A percentile compares a stretch with the other conserved stretches of the same genome.
phyloP scores from a whole-genome alignment of 768 basidiomycete genomes.

The Xerocomellus dryophilus region DNA sequence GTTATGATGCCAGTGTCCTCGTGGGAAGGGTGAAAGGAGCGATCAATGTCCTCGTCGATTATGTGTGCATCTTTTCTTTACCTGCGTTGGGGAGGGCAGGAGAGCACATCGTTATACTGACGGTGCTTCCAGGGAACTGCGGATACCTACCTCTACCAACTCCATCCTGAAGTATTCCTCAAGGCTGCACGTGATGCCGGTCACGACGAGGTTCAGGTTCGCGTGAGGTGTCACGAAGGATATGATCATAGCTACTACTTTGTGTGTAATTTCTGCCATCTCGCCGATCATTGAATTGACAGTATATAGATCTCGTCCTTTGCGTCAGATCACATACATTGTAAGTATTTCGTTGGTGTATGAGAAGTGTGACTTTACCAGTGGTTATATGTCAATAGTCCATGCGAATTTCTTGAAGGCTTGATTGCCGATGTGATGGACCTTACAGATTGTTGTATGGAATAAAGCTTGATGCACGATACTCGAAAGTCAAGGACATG shows the following conservation, averaged over 20 bases:
- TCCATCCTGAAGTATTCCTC: conserved; percentile 87
- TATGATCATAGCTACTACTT: conserved; percentile 94
- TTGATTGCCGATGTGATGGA: conserved; percentile 26
- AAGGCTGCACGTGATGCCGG: conserved; percentile 73
- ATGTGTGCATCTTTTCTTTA: conserved; percentile 45
- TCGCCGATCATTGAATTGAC: not conserved
- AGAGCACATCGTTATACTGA: conserved; percentile 1
- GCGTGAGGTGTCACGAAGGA: conserved; percentile 74
- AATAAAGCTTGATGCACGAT: conserved; percentile 5
- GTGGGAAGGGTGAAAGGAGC: conserved; percentile 60
- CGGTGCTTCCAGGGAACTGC: conserved; percentile 55
- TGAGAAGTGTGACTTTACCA: conserved; percentile 8
- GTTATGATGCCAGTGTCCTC: conserved; percentile 85
- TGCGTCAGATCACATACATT: conserved; percentile 84
- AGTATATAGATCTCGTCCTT: conserved; percentile 78
- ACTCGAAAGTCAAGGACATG: not conserved
- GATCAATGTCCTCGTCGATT: conserved; percentile 83
- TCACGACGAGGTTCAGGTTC: conserved; percentile 70
- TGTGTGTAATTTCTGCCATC: conserved; percentile 37
- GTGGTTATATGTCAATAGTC: conserved; percentile 41
- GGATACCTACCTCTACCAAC: conserved; percentile 84
- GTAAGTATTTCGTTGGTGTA: conserved; percentile 42
- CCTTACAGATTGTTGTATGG: conserved; percentile 1
- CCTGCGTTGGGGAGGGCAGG: not conserved
- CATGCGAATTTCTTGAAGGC: conserved; percentile 88